Evolutionary conservation across 2,329 filamentous ascomycete genomes (phyloP).

Genomic region (Arthrinium phaeospermum): DNA sequence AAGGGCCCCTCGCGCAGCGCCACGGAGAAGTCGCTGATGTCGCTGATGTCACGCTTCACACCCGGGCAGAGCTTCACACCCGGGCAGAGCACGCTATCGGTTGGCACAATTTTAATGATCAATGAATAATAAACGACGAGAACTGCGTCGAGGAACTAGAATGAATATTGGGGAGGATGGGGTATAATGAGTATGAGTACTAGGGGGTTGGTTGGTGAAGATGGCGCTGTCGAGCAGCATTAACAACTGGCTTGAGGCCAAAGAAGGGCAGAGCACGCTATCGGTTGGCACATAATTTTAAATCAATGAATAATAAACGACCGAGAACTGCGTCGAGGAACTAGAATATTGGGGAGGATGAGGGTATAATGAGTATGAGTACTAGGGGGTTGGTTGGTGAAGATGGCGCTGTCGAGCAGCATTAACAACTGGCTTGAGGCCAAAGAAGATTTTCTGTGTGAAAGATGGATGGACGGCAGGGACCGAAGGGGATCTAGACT

Average conservation of each 20-base stretch:
- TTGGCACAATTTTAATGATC: neutral
- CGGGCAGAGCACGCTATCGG: neutral
- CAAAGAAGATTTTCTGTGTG: neutral
- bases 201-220: neutral
- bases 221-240: neutral
- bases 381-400: neutral
- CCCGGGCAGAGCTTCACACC: neutral
- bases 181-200: neutral
- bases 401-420: neutral
- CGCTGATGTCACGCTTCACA: neutral
- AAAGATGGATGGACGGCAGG: neutral
- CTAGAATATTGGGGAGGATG: too few species aligned
- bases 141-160: neutral
- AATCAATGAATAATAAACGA: too few species aligned
- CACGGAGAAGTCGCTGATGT: constrained; percentile 1
- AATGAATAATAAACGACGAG: neutral
- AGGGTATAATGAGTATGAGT: neutral
- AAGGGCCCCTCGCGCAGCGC: neutral
- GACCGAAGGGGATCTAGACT: neutral
- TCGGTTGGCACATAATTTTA: too few species aligned
- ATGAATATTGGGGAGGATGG: neutral
- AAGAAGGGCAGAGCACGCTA: too few species aligned
- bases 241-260: neutral
- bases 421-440: neutral
- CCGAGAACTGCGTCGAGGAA: too few species aligned